Base-by-base conservation (phyloP, 768 basidiomycete genomes). In the Hydnomerulius pinastri region DNA sequence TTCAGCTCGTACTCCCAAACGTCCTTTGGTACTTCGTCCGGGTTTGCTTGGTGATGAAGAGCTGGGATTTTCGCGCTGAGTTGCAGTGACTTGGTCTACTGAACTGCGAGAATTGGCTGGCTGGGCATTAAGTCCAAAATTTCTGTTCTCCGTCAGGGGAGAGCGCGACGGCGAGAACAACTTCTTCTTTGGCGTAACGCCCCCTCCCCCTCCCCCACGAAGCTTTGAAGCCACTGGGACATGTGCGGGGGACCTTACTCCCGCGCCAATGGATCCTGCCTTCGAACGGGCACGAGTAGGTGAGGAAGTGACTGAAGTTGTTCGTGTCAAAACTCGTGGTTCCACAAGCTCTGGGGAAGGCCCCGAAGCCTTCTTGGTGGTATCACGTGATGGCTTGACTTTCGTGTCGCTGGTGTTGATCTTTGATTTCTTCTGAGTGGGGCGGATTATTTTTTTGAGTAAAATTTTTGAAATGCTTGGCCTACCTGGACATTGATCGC, bases 401-500 rank as follows among this genome's bases (percentile, higher is more conserved):
- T 48, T 64, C 46, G 43, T 20, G 1, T 54, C 49, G 18, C 29
- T 12, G 21, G 32, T 29, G 18, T 44, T 45, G 45, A 53, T 45
- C 48, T 59, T 69, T 37, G 43, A 17, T 30, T 56, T 67, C 5
- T 46, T 44, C 61, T 62, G 33, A n/a, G n/a, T n/a, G n/a, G n/a
- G 12, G 37, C 32, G 25, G 13, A 6, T 28, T 28, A n/a, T 46
- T 6, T 2, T 15, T 18, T 11, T 6, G 18, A 4, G 15, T 39
- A 8, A 41, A 46, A 51, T 43, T 4, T 23, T 11, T 11, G 20
- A 13, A 13, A 21, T 30, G 21, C n/a, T 17, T 43, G 42, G 17
- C 72, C 36, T 53, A 82, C 86, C 73, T 86, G 84, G 27, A 86
- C 75, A 44, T 74, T 71, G 23, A 90, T 74, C 28, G 75, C 76